Conservation (phyloP, 768 basidiomycete genomes). For the Clitopilus hobsonii region DNA sequence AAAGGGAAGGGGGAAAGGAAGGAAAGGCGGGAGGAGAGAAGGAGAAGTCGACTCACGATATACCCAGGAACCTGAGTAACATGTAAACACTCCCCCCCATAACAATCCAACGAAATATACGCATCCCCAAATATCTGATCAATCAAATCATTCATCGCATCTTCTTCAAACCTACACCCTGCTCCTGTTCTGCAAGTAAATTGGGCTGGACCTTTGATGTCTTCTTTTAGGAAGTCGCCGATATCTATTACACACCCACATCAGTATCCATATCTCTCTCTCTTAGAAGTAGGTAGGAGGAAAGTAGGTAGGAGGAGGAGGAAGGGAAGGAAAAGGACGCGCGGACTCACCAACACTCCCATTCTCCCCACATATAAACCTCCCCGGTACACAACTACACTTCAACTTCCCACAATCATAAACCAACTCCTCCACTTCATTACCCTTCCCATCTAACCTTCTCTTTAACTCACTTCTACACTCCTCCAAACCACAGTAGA, state of each 20-base stretch:
- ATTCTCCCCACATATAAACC: conserved; percentile 94
- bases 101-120: conserved; percentile 82
- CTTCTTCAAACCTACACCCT: conserved; percentile 90
- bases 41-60: conserved; percentile 38
- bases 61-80: conserved; percentile 96
- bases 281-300: too few species aligned
- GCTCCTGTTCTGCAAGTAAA: conserved; percentile 73
- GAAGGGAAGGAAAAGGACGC: not conserved
- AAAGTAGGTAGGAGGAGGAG: not conserved
- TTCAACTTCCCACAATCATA: conserved; percentile 83
- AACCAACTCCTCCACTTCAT: conserved; percentile 65
- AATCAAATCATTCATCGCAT: conserved; percentile 95
- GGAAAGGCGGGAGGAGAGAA: not conserved
- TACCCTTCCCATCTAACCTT: conserved; percentile 54
- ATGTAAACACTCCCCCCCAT: conserved; percentile 91
- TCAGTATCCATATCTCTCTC: too few species aligned
- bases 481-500: conserved; percentile 83
- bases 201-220: conserved; percentile 85
- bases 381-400: conserved; percentile 89
- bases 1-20: not conserved
- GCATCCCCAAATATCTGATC: conserved; percentile 89
- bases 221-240: conserved; percentile 84
- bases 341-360: conserved; percentile 80
- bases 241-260: conserved; percentile 58
- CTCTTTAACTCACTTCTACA: conserved; percentile 48